A percentile compares a stretch with the other conserved stretches of the same genome.
These are phyloP conservation scores for Calocera cornea DNA, from an alignment of 768 basidiomycete genomes.

Conservation along the genomic window DNA sequence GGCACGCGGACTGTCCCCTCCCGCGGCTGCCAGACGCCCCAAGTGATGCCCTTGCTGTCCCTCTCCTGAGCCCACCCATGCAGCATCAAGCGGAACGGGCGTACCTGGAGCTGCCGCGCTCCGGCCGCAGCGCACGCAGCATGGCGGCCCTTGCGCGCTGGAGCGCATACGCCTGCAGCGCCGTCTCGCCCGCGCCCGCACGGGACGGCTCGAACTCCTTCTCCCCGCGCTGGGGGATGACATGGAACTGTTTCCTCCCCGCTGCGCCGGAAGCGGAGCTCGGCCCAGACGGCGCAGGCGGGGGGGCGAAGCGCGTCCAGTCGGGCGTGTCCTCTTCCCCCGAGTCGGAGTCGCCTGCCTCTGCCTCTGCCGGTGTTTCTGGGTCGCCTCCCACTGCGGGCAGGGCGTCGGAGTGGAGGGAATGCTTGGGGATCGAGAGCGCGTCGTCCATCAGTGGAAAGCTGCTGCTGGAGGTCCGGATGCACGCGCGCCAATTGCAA, in stretches of 20 bases:
- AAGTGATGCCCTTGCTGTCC: constrained; percentile 59
- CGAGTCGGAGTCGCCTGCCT: constrained; percentile 41
- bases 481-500: not conserved
- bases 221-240: constrained; percentile 91
- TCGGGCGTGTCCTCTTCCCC: constrained; percentile 70
- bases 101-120: constrained; percentile 64
- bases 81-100: constrained; percentile 15
- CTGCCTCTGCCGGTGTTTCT: constrained; percentile 31
- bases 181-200: constrained; percentile 46
- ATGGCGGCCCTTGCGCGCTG: constrained; percentile 71
- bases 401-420: constrained; percentile 16
- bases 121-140: constrained; percentile 64
- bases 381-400: constrained; percentile 17
- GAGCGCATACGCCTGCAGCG: constrained; percentile 67
- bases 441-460: constrained; percentile 12
- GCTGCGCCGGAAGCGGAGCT: no score
- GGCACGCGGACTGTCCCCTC: constrained; percentile 54
- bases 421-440: constrained; percentile 15
- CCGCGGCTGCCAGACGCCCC: constrained; percentile 64
- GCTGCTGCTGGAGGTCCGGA: not conserved
- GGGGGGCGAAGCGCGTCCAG: constrained; percentile 35
- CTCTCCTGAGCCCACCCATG: not conserved
- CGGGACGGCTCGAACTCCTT: constrained; percentile 86
- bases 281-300: no score
- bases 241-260: constrained; percentile 39